Evolutionary conservation across 2,329 filamentous ascomycete species (phyloP).

Genomic region (Scedosporium minutisporum): DNA sequence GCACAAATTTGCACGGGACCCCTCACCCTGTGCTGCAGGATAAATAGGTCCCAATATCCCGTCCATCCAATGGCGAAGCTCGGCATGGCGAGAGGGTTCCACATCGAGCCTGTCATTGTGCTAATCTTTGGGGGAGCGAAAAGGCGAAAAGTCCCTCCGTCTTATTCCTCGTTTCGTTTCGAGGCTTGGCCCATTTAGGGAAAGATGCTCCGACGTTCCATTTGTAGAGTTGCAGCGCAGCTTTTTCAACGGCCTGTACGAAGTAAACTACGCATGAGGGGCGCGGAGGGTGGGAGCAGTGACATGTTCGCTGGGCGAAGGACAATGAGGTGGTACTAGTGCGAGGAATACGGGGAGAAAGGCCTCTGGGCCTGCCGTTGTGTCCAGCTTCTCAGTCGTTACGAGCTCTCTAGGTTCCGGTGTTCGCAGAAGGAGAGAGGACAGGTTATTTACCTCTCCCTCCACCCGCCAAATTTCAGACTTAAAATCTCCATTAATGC

Average conservation of each 20-base stretch:
- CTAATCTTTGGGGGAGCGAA: background rate
- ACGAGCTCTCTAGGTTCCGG: too few relatives aligned
- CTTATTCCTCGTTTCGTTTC: background rate
- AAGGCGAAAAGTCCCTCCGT: background rate
- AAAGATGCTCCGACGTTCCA: background rate
- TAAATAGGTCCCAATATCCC: background rate
- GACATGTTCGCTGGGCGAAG: too few relatives aligned
- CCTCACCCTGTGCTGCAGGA: background rate
- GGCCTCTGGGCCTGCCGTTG: too few relatives aligned
- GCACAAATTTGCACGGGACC: background rate
- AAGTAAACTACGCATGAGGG: background rate
- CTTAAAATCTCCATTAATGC: too few relatives aligned
- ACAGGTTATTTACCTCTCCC: too few relatives aligned
- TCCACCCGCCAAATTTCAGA: too few relatives aligned
- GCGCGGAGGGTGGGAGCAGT: too few relatives aligned
- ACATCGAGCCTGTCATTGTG: background rate
- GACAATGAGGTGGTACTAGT: too few relatives aligned
- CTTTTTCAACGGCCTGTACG: background rate
- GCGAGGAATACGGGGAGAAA: too few relatives aligned
- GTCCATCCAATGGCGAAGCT: background rate
- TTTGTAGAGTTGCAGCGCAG: background rate
- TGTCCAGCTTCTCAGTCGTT: too few relatives aligned
- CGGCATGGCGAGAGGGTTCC: background rate
- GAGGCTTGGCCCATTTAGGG: background rate
- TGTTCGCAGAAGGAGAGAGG: too few relatives aligned